Percentiles rank a stretch among this genome's conserved stretches.
These are phyloP conservation scores for Ogataea methylovora DNA, from an alignment of 805 yeast species.

Conservation along the genomic window DNA sequence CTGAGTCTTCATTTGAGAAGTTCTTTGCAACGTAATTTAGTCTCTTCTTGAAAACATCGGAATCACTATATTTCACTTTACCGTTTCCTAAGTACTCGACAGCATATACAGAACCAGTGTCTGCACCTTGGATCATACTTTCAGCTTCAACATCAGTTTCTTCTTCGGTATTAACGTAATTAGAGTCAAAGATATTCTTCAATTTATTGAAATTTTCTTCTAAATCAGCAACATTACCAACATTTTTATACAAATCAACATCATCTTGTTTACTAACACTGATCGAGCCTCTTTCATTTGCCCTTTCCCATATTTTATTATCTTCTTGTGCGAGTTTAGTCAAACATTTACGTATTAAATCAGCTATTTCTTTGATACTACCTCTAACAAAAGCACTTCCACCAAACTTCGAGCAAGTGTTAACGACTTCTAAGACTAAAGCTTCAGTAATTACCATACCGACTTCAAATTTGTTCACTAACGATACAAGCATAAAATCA, in stretches of 20 bases:
- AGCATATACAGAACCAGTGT: constrained; percentile 6
- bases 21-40: constrained; percentile 8
- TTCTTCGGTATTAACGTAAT: neutral
- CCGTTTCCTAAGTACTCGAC: constrained; percentile 14
- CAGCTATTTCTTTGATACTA: constrained; percentile 46
- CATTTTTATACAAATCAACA: constrained; percentile 11
- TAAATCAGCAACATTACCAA: constrained; percentile 16
- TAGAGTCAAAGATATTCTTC: neutral
- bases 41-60: constrained; percentile 10
- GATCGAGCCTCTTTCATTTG: neutral
- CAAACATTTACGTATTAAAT: constrained; percentile 40
- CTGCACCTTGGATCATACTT: no score
- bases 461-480: constrained; percentile 29
- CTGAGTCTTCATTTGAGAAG: constrained; percentile 6
- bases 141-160: neutral
- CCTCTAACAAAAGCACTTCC: constrained; percentile 37
- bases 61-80: constrained; percentile 4
- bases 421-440: constrained; percentile 40
- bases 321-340: constrained; percentile 28
- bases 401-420: constrained; percentile 39
- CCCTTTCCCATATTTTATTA: constrained; percentile 21
- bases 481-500: constrained; percentile 60
- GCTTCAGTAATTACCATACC: constrained; percentile 49
- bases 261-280: constrained; percentile 10
- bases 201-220: constrained; percentile 14